Conservation (phyloP, 2,329 filamentous ascomycete genomes). For the Calonectria honghensis region DNA sequence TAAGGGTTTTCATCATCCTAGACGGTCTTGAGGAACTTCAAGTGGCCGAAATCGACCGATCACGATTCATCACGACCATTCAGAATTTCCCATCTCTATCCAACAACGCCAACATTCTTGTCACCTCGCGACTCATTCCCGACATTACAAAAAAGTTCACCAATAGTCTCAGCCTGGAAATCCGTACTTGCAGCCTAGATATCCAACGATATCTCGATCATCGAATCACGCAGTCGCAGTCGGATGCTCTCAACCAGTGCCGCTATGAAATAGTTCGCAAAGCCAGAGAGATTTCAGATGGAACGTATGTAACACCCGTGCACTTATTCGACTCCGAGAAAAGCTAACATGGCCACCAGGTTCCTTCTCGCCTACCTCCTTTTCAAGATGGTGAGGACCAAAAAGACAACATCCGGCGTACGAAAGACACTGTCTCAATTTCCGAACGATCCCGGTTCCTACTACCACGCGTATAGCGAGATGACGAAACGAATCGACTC, state of each 20-base stretch:
- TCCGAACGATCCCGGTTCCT: not conserved
- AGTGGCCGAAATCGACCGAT: slow-evolving; percentile 1
- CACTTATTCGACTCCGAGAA: not conserved
- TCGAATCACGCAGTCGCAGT: not conserved
- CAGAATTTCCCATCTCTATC: slow-evolving; percentile 8
- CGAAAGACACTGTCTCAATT: not conserved
- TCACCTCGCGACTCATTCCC: slow-evolving; percentile 7
- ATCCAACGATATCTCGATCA: slow-evolving; percentile 12
- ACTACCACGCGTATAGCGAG: slow-evolving; percentile 2
- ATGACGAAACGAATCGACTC: slow-evolving; percentile 1
- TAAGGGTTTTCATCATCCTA: not conserved
- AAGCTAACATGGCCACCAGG: not conserved
- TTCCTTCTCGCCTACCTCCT: slow-evolving; percentile 11
- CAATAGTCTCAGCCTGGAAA: slow-evolving; percentile 6
- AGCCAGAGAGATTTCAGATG: not conserved
- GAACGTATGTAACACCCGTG: not conserved
- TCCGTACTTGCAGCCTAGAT: not conserved
- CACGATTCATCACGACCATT: slow-evolving; percentile 5
- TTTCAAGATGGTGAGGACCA: not conserved
- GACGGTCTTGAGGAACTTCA: slow-evolving; percentile 10
- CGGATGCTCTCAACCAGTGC: not conserved
- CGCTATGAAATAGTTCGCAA: slow-evolving; percentile 4
- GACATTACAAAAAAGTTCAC: not conserved
- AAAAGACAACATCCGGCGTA: not conserved
- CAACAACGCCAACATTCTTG: slow-evolving; percentile 2